Conservation (phyloP, 1,139 yeast genomes). For the Debaryomycetaceae sp. region DNA sequence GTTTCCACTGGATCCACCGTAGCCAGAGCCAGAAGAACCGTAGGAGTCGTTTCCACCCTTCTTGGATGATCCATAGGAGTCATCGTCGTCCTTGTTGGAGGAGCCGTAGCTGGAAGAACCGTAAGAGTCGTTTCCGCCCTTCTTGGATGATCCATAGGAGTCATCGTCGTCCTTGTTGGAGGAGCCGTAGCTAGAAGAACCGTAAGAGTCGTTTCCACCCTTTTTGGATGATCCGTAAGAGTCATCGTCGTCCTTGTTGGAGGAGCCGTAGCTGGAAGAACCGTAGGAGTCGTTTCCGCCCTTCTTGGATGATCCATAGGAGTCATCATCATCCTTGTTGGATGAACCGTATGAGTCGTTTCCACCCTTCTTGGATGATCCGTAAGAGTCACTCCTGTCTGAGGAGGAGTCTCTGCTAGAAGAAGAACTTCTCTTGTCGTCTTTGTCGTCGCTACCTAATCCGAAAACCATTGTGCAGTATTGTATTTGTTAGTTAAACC, state of each 20-base stretch:
- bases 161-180: conserved; percentile 11
- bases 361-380: conserved; percentile 4
- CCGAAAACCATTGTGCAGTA: conserved; percentile 25
- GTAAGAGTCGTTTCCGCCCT: conserved; percentile 12
- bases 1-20: conserved; percentile 4
- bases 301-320: conserved; percentile 6
- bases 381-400: conserved; percentile 1
- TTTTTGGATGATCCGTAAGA: conserved; percentile 15
- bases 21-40: conserved; percentile 14
- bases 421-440: conserved; percentile 6
- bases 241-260: conserved; percentile 10
- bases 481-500: neutral
- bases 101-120: conserved; percentile 18
- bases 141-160: conserved; percentile 15
- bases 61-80: conserved; percentile 19
- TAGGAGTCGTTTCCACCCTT: conserved; percentile 14
- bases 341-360: conserved; percentile 11
- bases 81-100: conserved; percentile 10
- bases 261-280: conserved; percentile 15
- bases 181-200: conserved; percentile 15
- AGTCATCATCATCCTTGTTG: conserved; percentile 5
- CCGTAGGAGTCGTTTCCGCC: conserved; percentile 10
- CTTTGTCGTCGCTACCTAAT: conserved; percentile 19
- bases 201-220: conserved; percentile 15
- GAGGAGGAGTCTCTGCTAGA: neutral